Base-by-base conservation (phyloP, 2,329 filamentous ascomycete species). In the Cordyceps farinosa region DNA sequence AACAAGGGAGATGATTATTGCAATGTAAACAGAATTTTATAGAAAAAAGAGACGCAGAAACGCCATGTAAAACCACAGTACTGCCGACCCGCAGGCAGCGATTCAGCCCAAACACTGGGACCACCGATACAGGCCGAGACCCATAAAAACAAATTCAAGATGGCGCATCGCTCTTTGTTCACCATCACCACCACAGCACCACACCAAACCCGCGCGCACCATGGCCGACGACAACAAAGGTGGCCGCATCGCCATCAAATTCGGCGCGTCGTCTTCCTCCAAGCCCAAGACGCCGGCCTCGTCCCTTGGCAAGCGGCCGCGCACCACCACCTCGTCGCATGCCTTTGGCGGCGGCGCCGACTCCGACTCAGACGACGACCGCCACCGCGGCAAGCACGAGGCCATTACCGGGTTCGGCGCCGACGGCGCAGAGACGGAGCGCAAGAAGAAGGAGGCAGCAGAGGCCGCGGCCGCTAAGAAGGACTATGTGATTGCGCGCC, bases 401-500 rank as follows among this genome's bases (percentile, higher is more conserved):
- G 72, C 70, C 30, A 83, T 86, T 36, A 81, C 80, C 8, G 81
- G 79, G 0, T 82, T 84, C 65, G 80, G 79, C 1, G 75, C 71
- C 32, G 81, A 83, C 13, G 75, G 75, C 10, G 74, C 74, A 15
- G 76, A 77, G 66, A 74, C 67, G 77, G 83, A 72, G 65, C 72
- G 66, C 67, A 73, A 66, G 73, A 77, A 50, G 64, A 73, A 69
- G 30, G 63, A 61, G 50, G 40, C 54, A 48, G 65, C 67, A 9
- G 11, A 63, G 27, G 68, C 45, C 32, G 66, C 67, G n/a, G 66
- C 68, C 42, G 66, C 68, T 40, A 73, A 73, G 65, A 75, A 72
- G 65, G 68, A 80, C 8, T 77, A 86, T 51, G 77, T 90, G 22
- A 91, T 91, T 67, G 77, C 80, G 36, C 76, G 76, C 45, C 79